These are phyloP conservation scores for Camellia granthamiana DNA, from an alignment of 148 eudicot species.

Conservation along the genomic window DNA sequence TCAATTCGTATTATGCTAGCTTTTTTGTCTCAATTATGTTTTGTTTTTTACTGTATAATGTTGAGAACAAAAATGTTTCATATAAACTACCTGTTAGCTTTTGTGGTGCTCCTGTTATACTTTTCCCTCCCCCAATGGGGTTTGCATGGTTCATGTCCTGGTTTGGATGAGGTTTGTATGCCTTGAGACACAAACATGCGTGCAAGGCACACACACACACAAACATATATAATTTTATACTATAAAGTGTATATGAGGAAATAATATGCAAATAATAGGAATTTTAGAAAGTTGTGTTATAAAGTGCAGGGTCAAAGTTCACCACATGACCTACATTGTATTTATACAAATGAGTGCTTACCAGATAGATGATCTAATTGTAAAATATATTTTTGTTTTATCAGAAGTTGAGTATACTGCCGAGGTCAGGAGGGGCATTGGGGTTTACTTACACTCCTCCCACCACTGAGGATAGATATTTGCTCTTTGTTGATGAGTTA, in stretches of 20 bases:
- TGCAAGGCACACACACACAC: background rate
- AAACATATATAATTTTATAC: background rate
- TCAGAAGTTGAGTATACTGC: constrained; percentile 94
- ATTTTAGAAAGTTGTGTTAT: background rate
- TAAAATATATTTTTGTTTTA: constrained; percentile 21
- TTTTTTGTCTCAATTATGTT: background rate
- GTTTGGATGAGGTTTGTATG: background rate
- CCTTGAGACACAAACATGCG: background rate
- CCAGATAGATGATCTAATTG: background rate
- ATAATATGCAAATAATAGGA: background rate
- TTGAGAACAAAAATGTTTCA: background rate
- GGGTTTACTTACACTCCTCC: constrained; percentile 96
- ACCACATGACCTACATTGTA: constrained; percentile 6
- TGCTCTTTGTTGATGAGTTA: constrained; percentile 88
- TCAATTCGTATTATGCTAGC: background rate
- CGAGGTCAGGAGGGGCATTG: constrained; percentile 93
- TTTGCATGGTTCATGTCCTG: background rate
- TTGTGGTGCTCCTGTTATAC: background rate
- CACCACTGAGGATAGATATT: constrained; percentile 83
- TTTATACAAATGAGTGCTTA: background rate
- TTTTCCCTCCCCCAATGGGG: background rate
- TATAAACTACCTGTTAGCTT: background rate
- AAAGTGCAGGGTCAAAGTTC: background rate
- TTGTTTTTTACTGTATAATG: background rate
- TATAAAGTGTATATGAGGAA: background rate